Evolutionary conservation across 768 basidiomycete species (phyloP), one percentile per base, ranked within the genome.

Genomic region (Lentinula guzmanii): DNA sequence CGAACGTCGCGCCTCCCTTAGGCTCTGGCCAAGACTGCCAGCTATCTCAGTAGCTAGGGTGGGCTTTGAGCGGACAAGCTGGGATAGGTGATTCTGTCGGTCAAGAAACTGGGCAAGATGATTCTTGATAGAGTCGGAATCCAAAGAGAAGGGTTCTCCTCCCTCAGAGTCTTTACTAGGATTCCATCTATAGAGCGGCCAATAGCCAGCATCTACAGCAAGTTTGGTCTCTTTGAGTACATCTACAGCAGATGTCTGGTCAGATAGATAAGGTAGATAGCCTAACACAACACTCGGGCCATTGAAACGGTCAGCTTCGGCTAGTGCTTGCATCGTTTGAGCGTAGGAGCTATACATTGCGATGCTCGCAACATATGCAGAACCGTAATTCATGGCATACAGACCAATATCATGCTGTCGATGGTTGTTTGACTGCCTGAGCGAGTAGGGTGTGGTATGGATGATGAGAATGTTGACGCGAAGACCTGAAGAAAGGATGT

Each of bases 51-150:
- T 72, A 4, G 93, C 91, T 16, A 98, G 75, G 71, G 88, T 78
- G 48, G 95, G 95, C 56, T 83, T 86, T 2, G 90, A 84, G 15
- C 86, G 86, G 39, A 90, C 86, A 64, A 99, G 87, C 73, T 98
- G 95, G 0, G 94, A 96, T 57, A 98, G 83, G 70, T 98, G 96
- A 72, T 96, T 98, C 73, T 98, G 91, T 52, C 95, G 82, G 70
- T 98, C 95, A 63, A 99, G 86, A 84, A 98, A 99, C 66, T 87
- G 82, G 72, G 88, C 86, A 24, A 99, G 79, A 68, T 97, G 95
- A 63, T 92, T 89, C 82, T 98, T 98, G 75, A 99, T 84, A 35
- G 88, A 80, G 66, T 96, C 93, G 2, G 93, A 95, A 75, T 98
- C 97, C 62, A 99, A 86, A 15, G 83, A 82, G 79, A 99, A 99